phyloP scores from a whole-genome alignment of 2,329 filamentous ascomycete genomes.

The Monosporascus ibericus region DNA sequence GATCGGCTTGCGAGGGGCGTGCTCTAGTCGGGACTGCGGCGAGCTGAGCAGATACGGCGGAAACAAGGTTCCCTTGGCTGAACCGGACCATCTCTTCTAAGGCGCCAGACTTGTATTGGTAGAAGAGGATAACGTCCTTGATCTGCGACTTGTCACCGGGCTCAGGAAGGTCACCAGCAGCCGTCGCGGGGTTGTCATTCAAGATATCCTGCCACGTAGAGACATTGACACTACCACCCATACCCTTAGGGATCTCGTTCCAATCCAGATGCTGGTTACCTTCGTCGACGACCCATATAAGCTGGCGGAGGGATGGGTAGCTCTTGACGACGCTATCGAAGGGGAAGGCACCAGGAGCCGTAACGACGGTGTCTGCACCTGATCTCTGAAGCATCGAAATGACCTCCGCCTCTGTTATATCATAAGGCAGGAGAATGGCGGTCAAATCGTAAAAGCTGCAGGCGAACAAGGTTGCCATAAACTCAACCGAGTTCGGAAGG shows the following conservation, averaged over 20 bases:
- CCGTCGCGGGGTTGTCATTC: slow-evolving; percentile 56
- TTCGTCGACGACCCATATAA: slow-evolving; percentile 90
- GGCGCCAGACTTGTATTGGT: slow-evolving; percentile 47
- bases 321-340: slow-evolving; percentile 65
- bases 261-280: slow-evolving; percentile 92
- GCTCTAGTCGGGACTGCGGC: slow-evolving; percentile 69
- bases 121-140: slow-evolving; percentile 60
- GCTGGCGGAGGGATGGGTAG: slow-evolving; percentile 65
- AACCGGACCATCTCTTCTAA: slow-evolving; percentile 73
- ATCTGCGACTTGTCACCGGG: slow-evolving; percentile 48
- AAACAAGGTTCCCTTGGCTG: slow-evolving; percentile 75
- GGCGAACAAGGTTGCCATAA: slow-evolving; percentile 76
- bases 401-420: slow-evolving; percentile 63
- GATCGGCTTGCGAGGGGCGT: slow-evolving; percentile 66
- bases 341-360: slow-evolving; percentile 80
- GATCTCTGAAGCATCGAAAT: slow-evolving; percentile 67
- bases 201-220: slow-evolving; percentile 92
- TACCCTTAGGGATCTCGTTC: slow-evolving; percentile 78
- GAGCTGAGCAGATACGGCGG: slow-evolving; percentile 75
- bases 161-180: slow-evolving; percentile 58
- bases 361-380: slow-evolving; percentile 74
- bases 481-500: slow-evolving; percentile 87
- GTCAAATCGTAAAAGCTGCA: slow-evolving; percentile 85
- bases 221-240: slow-evolving; percentile 68
- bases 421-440: slow-evolving; percentile 78